Base-by-base conservation (phyloP, 129 eudicot species). In the Chrysanthemum seticuspe region DNA sequence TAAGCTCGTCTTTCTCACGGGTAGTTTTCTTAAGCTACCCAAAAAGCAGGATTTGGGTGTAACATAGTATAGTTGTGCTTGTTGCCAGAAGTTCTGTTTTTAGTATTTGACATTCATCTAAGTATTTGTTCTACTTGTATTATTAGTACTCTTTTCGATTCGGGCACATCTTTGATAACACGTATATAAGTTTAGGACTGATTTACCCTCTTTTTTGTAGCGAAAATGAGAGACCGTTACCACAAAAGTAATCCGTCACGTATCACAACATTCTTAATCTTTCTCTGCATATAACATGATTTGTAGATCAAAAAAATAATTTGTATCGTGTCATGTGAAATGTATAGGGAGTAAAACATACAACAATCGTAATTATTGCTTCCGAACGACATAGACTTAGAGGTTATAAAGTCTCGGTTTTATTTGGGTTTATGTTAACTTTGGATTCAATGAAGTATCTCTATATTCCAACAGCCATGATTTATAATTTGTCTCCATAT, bases 61-160 rank as follows among this genome's bases (percentile, higher is more conserved):
- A 75, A 66, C 64, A 55, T 75, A 65, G 72, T 19, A 72, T 48
- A 72, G 67, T 60, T 72, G 60, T 72, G 47, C 59, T 52, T 64
- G 55, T 74, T 64, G 65, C 50, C 64, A 27, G 13, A 52, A 63
- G 44, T 64, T 12, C 44, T 64, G 64, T 64, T 67, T 48, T 56
- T 67, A 50, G 52, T 29, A 31, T 5, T 59, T 47, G 48, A 71
- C 69, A 76, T 74, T 64, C 44, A 29, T 64, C n/a, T 8, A 51
- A 68, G 63, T 76, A 76, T 48, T 67, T 65, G 79, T 75, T 75
- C 14, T 53, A 44, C 50, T 64, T 9, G 50, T 71, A 23, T 25
- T 47, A 45, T 49, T 40, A 57, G 7, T 71, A 34, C 52, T 25
- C n/a, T 23, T 70, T 16, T 52, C 48, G 8, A 36, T 71, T 4